Conservation (phyloP, 2,329 filamentous ascomycete species). For the Cadophora sp. region DNA sequence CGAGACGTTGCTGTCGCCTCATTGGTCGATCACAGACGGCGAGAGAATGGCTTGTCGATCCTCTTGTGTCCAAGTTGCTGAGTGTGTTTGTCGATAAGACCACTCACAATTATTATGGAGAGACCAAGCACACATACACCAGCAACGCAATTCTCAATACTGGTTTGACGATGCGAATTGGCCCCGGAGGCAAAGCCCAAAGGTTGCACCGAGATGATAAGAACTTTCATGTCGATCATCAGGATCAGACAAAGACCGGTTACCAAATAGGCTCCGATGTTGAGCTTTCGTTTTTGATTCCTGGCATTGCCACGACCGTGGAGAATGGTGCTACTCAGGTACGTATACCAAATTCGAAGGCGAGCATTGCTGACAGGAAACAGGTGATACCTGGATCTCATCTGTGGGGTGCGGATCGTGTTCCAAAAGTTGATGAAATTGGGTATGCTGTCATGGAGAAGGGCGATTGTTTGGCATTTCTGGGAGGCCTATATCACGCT, state of each 20-base stretch:
- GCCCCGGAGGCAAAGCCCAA: constrained; percentile 33
- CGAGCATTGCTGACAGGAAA: not conserved
- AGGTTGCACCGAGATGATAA: constrained; percentile 33
- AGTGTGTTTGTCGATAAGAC: constrained; percentile 41
- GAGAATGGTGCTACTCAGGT: constrained; percentile 34
- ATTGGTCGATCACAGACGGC: constrained; percentile 31
- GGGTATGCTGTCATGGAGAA: constrained; percentile 27
- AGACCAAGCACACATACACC: constrained; percentile 42
- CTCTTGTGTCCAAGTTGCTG: constrained; percentile 32
- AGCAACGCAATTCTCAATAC: constrained; percentile 40
- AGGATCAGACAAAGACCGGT: constrained; percentile 30
- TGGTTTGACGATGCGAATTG: constrained; percentile 37
- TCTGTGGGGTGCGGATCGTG: constrained; percentile 28
- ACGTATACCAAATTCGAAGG: not conserved
- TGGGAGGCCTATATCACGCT: constrained; percentile 30
- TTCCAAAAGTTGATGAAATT: constrained; percentile 26
- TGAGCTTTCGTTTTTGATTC: constrained; percentile 30
- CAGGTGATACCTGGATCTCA: constrained; percentile 31
- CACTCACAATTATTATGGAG: constrained; percentile 42
- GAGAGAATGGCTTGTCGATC: constrained; percentile 36
- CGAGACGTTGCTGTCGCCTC: constrained; percentile 36
- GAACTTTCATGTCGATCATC: constrained; percentile 30
- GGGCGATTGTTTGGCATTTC: constrained; percentile 27
- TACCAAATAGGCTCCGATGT: constrained; percentile 30
- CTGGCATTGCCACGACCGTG: constrained; percentile 28